Percentiles rank a stretch among this genome's conserved stretches.
phyloP scores from a whole-genome alignment of 768 basidiomycete genomes.

The Pulveroboletus ravenelii region DNA sequence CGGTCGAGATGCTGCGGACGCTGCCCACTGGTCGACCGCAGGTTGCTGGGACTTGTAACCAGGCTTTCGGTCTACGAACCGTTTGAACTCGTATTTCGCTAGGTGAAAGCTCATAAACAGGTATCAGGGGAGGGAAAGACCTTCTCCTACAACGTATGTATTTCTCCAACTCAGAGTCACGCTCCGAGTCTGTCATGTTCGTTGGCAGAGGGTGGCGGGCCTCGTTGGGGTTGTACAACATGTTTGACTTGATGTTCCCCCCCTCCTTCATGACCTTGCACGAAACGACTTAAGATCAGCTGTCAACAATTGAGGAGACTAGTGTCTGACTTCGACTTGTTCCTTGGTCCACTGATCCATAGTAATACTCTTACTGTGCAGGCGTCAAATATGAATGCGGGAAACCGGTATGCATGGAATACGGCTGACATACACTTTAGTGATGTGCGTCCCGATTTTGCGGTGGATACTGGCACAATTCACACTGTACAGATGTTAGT shows the following conservation, averaged over 20 bases:
- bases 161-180: slow-evolving; percentile 87
- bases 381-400: slow-evolving; percentile 3
- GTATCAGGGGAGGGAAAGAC: neutral
- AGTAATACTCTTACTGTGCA: slow-evolving; percentile 77
- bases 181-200: slow-evolving; percentile 68
- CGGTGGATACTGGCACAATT: slow-evolving; percentile 90
- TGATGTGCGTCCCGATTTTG: slow-evolving; percentile 90
- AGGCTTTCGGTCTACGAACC: slow-evolving; percentile 51
- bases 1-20: slow-evolving; percentile 20
- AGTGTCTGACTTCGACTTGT: slow-evolving; percentile 68
- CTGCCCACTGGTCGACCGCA: slow-evolving; percentile 38
- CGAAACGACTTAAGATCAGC: slow-evolving; percentile 11
- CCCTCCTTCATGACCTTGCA: slow-evolving; percentile 68
- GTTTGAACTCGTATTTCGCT: slow-evolving; percentile 80
- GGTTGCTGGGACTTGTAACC: slow-evolving; percentile 32
- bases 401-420: neutral
- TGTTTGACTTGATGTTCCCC: slow-evolving; percentile 81
- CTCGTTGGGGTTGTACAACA: slow-evolving; percentile 80
- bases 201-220: slow-evolving; percentile 76
- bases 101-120: neutral
- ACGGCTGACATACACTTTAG: slow-evolving; percentile 71
- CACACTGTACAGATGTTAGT: slow-evolving; percentile 43
- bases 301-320: slow-evolving; percentile 4
- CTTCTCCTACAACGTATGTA: slow-evolving; percentile 71
- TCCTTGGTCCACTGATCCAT: slow-evolving; percentile 87